Conservation (phyloP, 2,329 filamentous ascomycete genomes). For the Alternaria rosae region DNA sequence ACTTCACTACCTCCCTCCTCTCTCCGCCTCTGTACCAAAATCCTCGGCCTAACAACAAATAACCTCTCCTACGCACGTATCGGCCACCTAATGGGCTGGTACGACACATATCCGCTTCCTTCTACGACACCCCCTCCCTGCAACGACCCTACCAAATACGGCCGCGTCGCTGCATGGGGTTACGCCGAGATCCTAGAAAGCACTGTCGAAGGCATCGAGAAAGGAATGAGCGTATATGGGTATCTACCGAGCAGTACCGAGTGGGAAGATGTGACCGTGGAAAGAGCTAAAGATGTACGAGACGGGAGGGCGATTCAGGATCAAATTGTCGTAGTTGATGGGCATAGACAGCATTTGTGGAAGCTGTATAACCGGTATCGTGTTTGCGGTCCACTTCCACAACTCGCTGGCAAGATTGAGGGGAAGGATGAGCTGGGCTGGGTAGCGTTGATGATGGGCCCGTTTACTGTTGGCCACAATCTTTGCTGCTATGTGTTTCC, state of each 20-base stretch:
- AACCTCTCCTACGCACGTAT: constrained; percentile 31
- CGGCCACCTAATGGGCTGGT: constrained; percentile 46
- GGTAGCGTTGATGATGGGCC: constrained; percentile 23
- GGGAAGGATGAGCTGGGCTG: constrained; percentile 22
- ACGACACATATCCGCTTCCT: constrained; percentile 57
- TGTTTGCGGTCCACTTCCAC: constrained; percentile 14
- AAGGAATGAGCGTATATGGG: constrained; percentile 52
- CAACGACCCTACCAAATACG: constrained; percentile 52
- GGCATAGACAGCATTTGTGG: constrained; percentile 50
- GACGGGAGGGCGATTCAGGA: constrained; percentile 5
- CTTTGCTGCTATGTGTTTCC: constrained; percentile 27
- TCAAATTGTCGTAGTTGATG: constrained; percentile 51
- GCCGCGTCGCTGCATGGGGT: constrained; percentile 60
- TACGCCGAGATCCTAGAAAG: constrained; percentile 55
- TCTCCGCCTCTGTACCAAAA: constrained; percentile 26
- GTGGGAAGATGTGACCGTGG: constrained; percentile 50
- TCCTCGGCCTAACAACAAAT: constrained; percentile 35
- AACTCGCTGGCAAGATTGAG: constrained; percentile 7
- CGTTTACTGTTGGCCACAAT: constrained; percentile 30
- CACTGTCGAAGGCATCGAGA: constrained; percentile 45
- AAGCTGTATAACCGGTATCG: constrained; percentile 57
- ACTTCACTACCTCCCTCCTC: constrained; percentile 26
- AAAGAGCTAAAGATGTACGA: constrained; percentile 22
- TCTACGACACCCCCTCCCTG: constrained; percentile 44
- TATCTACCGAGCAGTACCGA: constrained; percentile 55